Evolutionary conservation across 495 filamentous ascomycete species (phyloP), one percentile per base, ranked within the genome.

Genomic region (Lichina pygmaea): DNA sequence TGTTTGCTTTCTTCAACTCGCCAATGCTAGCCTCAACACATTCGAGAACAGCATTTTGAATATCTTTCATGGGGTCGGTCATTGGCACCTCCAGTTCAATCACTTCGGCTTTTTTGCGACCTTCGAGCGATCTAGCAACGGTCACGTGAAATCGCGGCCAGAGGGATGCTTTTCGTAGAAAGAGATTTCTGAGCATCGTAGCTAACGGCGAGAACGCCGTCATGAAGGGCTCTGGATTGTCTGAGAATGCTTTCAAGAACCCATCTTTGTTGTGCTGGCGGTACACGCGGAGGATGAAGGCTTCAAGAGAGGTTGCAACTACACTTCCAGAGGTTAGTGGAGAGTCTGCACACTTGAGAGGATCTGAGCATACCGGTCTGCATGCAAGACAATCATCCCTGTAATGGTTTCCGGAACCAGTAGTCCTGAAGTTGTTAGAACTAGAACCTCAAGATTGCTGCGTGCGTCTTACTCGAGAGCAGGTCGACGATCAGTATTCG

Each of bases 41-140:
- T 57, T 94, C 89, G 56, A 97, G 73, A 42, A 95, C 78, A 5
- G 89, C 85, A 50, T 78, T 84, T 51, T 97, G 89, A 33, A 95
- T 93, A 33, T 84, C 74, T 44, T 68, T 72, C 89, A 97, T 97
- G 37, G 75, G 68, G 41, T 91, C 79, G 16, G 84, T 91, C 86
- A 97, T 94, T 32, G 81, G 76, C n/a, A 95, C 78, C 55, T 93
- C 86, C 9, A 95, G 65, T 54, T 97, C 89, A 34, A 97, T 91
- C 36, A 97, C 89, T 60, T 95, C 89, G 0, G 89, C 86, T 55
- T 91, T 93, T 58, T 82, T 79, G 53, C 70, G 77, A 57, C 83
- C 86, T 58, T 97, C 86, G 5, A 97, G 60, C 0, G 84, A 81
- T 51, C 85, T 75, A 0, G 81, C 80, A 3, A 97, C 83, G 5